Base-by-base conservation (phyloP, 352 stramenopile genomes). In the Globisporangium spinosum region DNA sequence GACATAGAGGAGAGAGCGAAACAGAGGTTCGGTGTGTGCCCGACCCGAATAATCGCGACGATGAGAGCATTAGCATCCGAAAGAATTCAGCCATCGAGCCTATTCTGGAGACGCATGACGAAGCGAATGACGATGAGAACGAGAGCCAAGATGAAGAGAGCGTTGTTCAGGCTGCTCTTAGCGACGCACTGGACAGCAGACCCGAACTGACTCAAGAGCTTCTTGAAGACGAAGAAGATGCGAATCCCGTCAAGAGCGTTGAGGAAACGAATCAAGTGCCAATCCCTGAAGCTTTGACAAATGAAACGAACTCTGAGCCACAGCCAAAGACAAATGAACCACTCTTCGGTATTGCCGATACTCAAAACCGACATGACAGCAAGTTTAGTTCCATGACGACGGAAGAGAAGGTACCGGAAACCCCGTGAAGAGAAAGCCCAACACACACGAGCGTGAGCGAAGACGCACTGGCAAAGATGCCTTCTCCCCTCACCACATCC, bases 91-190 rank as follows among this genome's bases (percentile, higher is more conserved):
- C 1, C 5, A 49, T 64, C 34, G 25, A 64, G 2, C 13, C 64
- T 49, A 68, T 62, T 15, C 25, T 63, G 17, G 59, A 71, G 13
- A 40, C 23, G 17, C 35, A 68, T 12, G 54, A 64, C 8, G 66
- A 58, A 58, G 38, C 10, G 15, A 29, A 29, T 10, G 32, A 12
- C 2, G 29, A 43, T 29, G 55, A 58, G 6, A 13, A 17, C 23
- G 9, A 10, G 15, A 56, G 12, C 13, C 40, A 15, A 47, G 15
- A 8, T 15, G 55, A 76, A 3, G 62, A 72, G 63, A 58, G 2
- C 10, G 17, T 35, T 10, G 38, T 6, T 0, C n/a, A 4, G 2
- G 38, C 10, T 15, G 2, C 17, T 34, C 17, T 6, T 13, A 64
- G 2, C 1, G 51, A 54, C 9, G 20, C 20, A 27, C 2, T 15